phyloP scores from a whole-genome alignment of 345 rosid genomes.

The Pistacia vera region DNA sequence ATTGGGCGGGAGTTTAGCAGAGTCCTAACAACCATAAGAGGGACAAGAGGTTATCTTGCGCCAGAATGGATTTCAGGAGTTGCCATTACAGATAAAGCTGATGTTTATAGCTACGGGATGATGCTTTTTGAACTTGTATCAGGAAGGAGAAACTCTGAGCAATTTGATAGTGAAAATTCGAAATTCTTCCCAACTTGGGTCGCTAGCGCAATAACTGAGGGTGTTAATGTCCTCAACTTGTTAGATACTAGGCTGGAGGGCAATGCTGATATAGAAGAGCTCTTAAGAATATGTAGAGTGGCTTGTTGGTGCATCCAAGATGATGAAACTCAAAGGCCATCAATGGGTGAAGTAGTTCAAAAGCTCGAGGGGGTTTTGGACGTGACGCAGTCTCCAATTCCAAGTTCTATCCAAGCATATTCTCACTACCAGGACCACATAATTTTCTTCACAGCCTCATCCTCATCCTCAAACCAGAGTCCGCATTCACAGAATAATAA shows the following conservation, averaged over 20 bases:
- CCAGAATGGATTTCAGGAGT: slow-evolving; percentile 47
- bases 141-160: slow-evolving; percentile 45
- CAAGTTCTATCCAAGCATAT: not conserved
- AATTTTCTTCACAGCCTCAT: slow-evolving; percentile 11
- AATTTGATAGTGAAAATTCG: slow-evolving; percentile 25
- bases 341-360: slow-evolving; percentile 11
- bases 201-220: slow-evolving; percentile 26
- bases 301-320: slow-evolving; percentile 20
- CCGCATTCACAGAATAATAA: slow-evolving; percentile 26
- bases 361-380: slow-evolving; percentile 11
- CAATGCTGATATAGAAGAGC: slow-evolving; percentile 37
- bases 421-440: no score
- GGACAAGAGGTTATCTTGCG: slow-evolving; percentile 40
- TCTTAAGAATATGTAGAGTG: slow-evolving; percentile 21
- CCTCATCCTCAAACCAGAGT: slow-evolving; percentile 39
- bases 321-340: slow-evolving; percentile 10
- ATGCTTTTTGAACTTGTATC: slow-evolving; percentile 54
- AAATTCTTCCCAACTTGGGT: slow-evolving; percentile 45
- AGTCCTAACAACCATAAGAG: slow-evolving; percentile 51
- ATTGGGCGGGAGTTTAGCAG: slow-evolving; percentile 53
- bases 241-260: slow-evolving; percentile 35
- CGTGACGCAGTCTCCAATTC: not conserved
- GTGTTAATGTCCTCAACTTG: slow-evolving; percentile 31
- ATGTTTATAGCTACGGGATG: slow-evolving; percentile 60
- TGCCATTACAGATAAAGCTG: slow-evolving; percentile 49